Conservation (phyloP, 108 stramenopile species). For the Aureococcus anophagefferens region DNA sequence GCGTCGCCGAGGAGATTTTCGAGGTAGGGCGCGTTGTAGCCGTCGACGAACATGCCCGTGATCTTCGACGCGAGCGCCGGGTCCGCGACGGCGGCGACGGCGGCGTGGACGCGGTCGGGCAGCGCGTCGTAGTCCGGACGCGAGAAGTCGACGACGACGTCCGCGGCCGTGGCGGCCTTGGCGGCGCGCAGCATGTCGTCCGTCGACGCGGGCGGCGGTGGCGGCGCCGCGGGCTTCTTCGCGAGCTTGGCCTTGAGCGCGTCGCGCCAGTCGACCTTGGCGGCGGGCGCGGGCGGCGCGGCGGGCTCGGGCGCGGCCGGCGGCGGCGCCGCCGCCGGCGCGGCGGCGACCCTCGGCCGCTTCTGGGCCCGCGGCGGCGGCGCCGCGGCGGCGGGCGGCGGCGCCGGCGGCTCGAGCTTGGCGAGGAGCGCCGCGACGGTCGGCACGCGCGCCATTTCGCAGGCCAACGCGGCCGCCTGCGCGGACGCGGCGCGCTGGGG, state of each 20-base stretch:
- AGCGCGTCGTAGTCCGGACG: no score
- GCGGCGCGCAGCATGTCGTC: no score
- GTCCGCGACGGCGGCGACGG: neutral
- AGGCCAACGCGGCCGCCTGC: neutral
- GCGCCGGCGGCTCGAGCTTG: neutral
- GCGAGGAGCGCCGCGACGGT: neutral
- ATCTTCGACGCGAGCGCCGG: neutral
- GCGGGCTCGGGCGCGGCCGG: neutral
- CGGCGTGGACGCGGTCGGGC: no score
- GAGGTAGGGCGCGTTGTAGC: neutral
- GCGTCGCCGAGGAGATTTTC: neutral
- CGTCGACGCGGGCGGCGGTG: no score
- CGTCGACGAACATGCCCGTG: neutral
- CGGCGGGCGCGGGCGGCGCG: neutral
- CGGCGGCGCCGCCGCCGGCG: neutral
- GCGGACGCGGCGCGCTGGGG: neutral
- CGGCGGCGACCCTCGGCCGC: neutral
- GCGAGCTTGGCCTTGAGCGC: neutral
- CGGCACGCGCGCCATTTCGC: neutral
- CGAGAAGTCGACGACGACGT: neutral
- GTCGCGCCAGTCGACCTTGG: no score
- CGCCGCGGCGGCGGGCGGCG: neutral
- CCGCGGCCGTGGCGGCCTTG: no score
- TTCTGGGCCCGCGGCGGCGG: neutral
- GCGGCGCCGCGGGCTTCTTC: no score